These are phyloP conservation scores for Talaromyces sp. DNA, from an alignment of 2,329 filamentous ascomycete genomes.

Conservation along the genomic window DNA sequence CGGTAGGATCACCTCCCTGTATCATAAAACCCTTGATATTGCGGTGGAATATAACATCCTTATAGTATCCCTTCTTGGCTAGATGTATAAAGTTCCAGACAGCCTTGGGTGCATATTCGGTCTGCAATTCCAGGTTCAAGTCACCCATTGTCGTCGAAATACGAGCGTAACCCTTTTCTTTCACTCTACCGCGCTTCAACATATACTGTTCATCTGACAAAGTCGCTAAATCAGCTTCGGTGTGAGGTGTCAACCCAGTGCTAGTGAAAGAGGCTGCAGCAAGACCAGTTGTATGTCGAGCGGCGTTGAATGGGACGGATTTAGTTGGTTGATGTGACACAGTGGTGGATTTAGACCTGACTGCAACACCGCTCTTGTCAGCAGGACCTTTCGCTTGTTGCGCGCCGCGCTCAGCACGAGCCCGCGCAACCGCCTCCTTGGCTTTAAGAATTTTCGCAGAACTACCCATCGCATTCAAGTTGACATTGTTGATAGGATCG, in stretches of 20 bases:
- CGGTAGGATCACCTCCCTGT: slow-evolving; percentile 90
- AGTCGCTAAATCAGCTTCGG: slow-evolving; percentile 78
- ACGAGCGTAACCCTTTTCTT: slow-evolving; percentile 86
- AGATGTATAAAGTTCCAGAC: slow-evolving; percentile 96
- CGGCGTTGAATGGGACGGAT: slow-evolving; percentile 70
- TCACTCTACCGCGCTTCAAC: slow-evolving; percentile 84
- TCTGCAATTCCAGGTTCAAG: slow-evolving; percentile 82
- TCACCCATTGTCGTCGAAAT: slow-evolving; percentile 82
- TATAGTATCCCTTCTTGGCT: slow-evolving; percentile 86
- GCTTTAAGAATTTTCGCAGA: slow-evolving; percentile 80
- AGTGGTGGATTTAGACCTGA: slow-evolving; percentile 15
- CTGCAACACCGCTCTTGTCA: slow-evolving; percentile 3
- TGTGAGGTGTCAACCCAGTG: slow-evolving; percentile 88
- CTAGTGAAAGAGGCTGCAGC: slow-evolving; percentile 94
- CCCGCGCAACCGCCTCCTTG: slow-evolving; percentile 89
- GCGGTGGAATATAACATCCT: slow-evolving; percentile 77
- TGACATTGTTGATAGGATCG: slow-evolving; percentile 62
- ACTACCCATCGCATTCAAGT: slow-evolving; percentile 74
- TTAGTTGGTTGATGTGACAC: slow-evolving; percentile 31
- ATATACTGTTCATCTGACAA: slow-evolving; percentile 95
- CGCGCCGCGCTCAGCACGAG: slow-evolving; percentile 67
- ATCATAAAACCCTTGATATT: slow-evolving; percentile 98
- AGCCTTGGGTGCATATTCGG: slow-evolving; percentile 85
- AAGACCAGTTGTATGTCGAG: slow-evolving; percentile 82
- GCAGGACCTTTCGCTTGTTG: slow-evolving; percentile 33